Percentiles rank a stretch among this genome's conserved stretches.
Evolutionary conservation across 1,284 basidiomycete species (phyloP).

Genomic region (Neonothopanus nambi): DNA sequence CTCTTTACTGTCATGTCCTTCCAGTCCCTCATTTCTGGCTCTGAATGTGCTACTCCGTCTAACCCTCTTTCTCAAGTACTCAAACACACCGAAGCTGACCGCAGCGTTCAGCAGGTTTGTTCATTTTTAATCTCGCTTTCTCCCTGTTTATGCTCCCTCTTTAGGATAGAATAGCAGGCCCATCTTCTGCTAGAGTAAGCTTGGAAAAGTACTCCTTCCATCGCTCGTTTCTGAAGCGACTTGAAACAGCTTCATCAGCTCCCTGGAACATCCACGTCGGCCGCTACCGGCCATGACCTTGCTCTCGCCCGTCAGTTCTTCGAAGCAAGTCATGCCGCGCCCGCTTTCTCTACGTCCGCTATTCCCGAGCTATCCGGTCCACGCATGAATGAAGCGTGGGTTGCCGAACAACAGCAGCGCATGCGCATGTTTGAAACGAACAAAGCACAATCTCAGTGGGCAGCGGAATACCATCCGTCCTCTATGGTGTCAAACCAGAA

Average conservation of each 20-base stretch:
- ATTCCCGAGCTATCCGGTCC: conserved; percentile 36
- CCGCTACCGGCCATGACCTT: conserved; percentile 61
- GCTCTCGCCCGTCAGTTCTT: conserved; percentile 82
- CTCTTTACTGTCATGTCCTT: conserved; percentile 55
- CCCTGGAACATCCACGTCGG: conserved; percentile 50
- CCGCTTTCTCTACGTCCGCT: conserved; percentile 32
- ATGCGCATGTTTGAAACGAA: conserved; percentile 33
- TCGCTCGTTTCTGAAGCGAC: background rate
- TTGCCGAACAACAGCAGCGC: conserved; percentile 47
- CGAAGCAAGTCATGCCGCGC: conserved; percentile 38
- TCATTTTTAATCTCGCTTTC: background rate
- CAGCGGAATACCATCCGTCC: conserved; percentile 45
- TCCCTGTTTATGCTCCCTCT: conserved; percentile 12
- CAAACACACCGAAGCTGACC: conserved; percentile 90
- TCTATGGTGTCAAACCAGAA: conserved; percentile 18
- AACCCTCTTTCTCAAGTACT: conserved; percentile 91
- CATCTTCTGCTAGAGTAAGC: conserved; percentile 68
- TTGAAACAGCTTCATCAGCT: conserved; percentile 66
- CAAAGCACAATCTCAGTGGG: conserved; percentile 41
- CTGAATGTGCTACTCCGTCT: conserved; percentile 83
- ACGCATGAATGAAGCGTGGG: conserved; percentile 53
- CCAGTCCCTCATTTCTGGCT: conserved; percentile 83
- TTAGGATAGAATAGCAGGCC: conserved; percentile 73
- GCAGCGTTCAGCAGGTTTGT: conserved; percentile 80
- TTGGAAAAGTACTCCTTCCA: background rate